phyloP scores from a whole-genome alignment of 225 moss, liverwort and hornwort genomes.

The Bryoerythrophyllum caledonicum region DNA sequence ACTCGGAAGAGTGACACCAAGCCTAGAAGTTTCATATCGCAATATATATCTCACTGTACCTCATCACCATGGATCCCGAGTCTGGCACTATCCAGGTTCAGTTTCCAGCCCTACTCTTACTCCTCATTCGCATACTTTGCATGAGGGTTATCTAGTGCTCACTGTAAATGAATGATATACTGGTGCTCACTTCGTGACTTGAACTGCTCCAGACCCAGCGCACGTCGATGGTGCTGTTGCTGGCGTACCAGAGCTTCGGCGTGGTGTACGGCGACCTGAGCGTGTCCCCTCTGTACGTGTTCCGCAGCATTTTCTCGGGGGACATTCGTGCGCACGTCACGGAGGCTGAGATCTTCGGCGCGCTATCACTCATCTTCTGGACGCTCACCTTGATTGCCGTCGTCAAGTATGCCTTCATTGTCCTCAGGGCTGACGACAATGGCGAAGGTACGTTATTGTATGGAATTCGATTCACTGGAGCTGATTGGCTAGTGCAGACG shows the following conservation, averaged over 20 bases:
- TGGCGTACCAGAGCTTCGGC: constrained; percentile 87
- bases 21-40: not conserved
- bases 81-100: constrained; percentile 33
- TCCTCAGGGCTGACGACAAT: constrained; percentile 75
- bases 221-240: constrained; percentile 41
- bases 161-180: not conserved
- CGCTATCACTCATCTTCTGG: constrained; percentile 76
- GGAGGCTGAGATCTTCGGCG: constrained; percentile 61
- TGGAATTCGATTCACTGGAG: too few species aligned
- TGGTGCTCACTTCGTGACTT: not conserved
- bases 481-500: too few species aligned
- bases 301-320: constrained; percentile 65
- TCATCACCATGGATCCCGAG: constrained; percentile 36
- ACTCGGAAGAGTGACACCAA: constrained; percentile 2
- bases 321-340: constrained; percentile 19
- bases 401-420: constrained; percentile 76
- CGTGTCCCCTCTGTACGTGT: constrained; percentile 50
- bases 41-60: not conserved
- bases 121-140: not conserved
- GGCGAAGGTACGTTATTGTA: constrained; percentile 58
- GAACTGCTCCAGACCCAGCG: constrained; percentile 14
- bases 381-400: constrained; percentile 71
- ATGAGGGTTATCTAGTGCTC: not conserved
- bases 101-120: not conserved
- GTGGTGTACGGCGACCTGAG: constrained; percentile 88